Percentiles rank a stretch among this genome's conserved stretches.
These are phyloP conservation scores for Auricularia heimuer DNA, from an alignment of 768 basidiomycete genomes.

Conservation along the genomic window DNA sequence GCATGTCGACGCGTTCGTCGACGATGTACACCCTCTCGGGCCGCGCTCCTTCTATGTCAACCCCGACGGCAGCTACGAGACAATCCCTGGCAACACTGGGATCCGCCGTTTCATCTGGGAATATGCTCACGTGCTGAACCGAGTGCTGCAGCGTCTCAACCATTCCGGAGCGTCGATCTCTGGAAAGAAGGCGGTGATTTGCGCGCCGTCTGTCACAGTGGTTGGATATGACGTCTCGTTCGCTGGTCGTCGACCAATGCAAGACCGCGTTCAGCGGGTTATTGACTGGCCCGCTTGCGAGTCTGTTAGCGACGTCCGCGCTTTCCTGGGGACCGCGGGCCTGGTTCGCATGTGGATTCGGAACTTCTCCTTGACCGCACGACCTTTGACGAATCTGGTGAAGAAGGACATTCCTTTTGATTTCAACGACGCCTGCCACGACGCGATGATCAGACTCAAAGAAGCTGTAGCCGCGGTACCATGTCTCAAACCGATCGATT, in stretches of 20 bases:
- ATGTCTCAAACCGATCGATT: conserved; percentile 1
- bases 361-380: conserved; percentile 13
- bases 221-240: conserved; percentile 31
- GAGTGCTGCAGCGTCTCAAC: conserved; percentile 28
- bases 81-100: conserved; percentile 25
- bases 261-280: conserved; percentile 16
- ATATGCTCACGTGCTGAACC: conserved; percentile 26
- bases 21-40: conserved; percentile 29
- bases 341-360: conserved; percentile 16
- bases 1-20: conserved; percentile 26
- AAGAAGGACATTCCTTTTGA: conserved; percentile 20
- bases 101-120: conserved; percentile 33
- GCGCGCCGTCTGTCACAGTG: conserved; percentile 18
- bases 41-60: conserved; percentile 21
- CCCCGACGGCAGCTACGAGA: conserved; percentile 22
- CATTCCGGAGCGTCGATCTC: conserved; percentile 29
- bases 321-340: conserved; percentile 18
- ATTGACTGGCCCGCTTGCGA: conserved; percentile 14
- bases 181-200: conserved; percentile 25
- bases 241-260: conserved; percentile 23
- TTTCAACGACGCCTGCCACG: conserved; percentile 21
- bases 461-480: neutral
- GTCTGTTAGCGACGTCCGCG: conserved; percentile 15
- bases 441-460: neutral
- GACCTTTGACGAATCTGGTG: conserved; percentile 13